Evolutionary conservation across 306 rosid genomes (phyloP).

Genomic region (Vigna mungo): DNA sequence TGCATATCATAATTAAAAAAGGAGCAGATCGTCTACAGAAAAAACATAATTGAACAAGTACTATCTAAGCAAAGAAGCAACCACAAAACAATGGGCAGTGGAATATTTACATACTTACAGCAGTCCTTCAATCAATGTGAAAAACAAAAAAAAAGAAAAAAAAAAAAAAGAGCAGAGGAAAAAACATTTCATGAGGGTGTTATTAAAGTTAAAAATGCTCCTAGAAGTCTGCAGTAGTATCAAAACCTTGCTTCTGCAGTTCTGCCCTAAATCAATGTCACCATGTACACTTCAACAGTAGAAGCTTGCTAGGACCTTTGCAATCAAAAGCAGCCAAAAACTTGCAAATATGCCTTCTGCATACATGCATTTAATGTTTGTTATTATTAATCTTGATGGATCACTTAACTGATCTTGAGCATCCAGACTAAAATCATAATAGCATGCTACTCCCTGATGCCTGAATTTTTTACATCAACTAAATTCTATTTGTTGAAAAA

Average conservation of each 20-base stretch:
- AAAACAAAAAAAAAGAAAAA: slow-evolving; percentile 6
- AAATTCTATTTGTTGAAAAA: slow-evolving; percentile 44
- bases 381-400: slow-evolving; percentile 40
- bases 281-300: slow-evolving; percentile 49
- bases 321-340: slow-evolving; percentile 57
- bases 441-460: slow-evolving; percentile 50
- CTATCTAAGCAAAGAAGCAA: slow-evolving; percentile 30
- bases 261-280: slow-evolving; percentile 49
- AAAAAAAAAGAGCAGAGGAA: slow-evolving; percentile 18
- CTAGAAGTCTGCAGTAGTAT: slow-evolving; percentile 54
- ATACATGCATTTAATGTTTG: slow-evolving; percentile 50
- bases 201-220: slow-evolving; percentile 54
- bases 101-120: slow-evolving; percentile 64
- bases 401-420: slow-evolving; percentile 34
- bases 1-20: not conserved
- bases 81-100: slow-evolving; percentile 56
- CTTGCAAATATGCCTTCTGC: slow-evolving; percentile 63
- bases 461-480: slow-evolving; percentile 51
- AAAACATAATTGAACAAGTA: not conserved
- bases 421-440: slow-evolving; percentile 48
- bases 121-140: slow-evolving; percentile 48
- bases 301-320: slow-evolving; percentile 50
- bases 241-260: slow-evolving; percentile 57
- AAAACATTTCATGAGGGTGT: slow-evolving; percentile 44
- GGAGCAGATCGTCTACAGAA: not conserved